Evolutionary conservation across 441 rosid species (phyloP), one percentile per base, ranked within the genome.

Genomic region (Aleurites moluccanus): DNA sequence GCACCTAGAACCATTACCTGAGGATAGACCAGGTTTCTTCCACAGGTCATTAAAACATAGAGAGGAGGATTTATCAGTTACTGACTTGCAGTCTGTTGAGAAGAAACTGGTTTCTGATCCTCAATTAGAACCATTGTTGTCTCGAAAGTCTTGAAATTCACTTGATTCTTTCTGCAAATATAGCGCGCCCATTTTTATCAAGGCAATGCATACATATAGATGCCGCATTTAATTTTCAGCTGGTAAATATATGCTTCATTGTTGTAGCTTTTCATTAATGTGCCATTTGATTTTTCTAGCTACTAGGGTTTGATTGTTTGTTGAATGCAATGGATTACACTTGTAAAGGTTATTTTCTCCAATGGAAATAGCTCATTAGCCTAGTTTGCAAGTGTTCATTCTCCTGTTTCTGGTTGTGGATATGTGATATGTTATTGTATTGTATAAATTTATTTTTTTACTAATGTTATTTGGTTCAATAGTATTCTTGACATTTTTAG

Each of bases 101-200:
- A 80, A 27, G 45, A 79, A 13, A 23, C 67, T 69, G 28, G 69
- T 53, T 21, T 52, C 25, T 1, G 85, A 86, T 63, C 85, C 93
- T 73, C 81, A 82, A n/a, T 35, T 75, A 81, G 92, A 85, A 80
- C 93, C 96, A 52, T 80, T 90, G 70, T 73, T 91, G 79, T 75
- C 77, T 18, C 81, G 78, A 45, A 83, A 83, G 69, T 70, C 84
- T 13, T 84, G 83, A 86, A 70, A 27, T 21, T 71, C 20, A 52
- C 66, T 73, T 59, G 28, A 35, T 66, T 28, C 60, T 70, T 74
- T 27, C n/a, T 28, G 70, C 40, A 21, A 33, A 30, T 28, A 55
- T 35, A 25, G 7, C 42, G 44, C 6, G 77, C 82, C 72, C 20
- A 61, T 70, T 80, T 80, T 76, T 79, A 45, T 15, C 45, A 30